Base-by-base conservation (phyloP, 306 rosid genomes). In the Castanea crenata region DNA sequence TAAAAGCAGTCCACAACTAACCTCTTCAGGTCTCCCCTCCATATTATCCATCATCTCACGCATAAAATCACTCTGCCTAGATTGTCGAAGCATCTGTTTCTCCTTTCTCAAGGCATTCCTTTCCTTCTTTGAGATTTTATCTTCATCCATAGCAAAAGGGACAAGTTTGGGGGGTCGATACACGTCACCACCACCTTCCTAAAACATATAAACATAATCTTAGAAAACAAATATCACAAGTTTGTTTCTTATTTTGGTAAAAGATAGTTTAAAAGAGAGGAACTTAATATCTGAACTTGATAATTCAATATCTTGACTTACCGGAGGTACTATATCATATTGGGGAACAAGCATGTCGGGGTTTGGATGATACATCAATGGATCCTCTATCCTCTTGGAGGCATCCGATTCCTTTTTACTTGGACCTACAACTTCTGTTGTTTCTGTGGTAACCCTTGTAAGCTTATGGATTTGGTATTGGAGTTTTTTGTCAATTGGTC, bases 21-120 rank as follows among this genome's bases (percentile, higher is more conserved):
- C 98, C 97, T 94, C 97, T 85, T 92, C 97, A 73, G 97, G 98
- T 80, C 83, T 91, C 62, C 90, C 95, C 75, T 90, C 92, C 87
- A 90, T 75, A 67, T 88, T 93, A 79, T 91, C 80, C 87, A 94
- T 74, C 80, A 92, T 55, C 46, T 89, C 85, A 83, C 88, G 83
- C 55, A 91, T 78, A 83, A 69, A 92, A 79, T 74, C 87, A 85
- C 91, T 92, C 27, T 85, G 85, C 77, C 78, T 79, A 74, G 97
- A 80, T 80, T 89, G 88, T 84, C 84, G 85, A 67, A 91, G 71
- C 62, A 85, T 75, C 73, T 92, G 84, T 81, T 85, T 86, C 64
- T 92, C 98, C 84, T 81, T 88, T 76, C 98, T 92, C 78, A 52
- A 29, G 54, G 89, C 90, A 83, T 91, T 91, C 86, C 90, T 86